A percentile compares a stretch with the other conserved stretches of the same genome.
Conservation (phyloP, 352 stramenopile species). For the Salisapilia sapeloensis region DNA sequence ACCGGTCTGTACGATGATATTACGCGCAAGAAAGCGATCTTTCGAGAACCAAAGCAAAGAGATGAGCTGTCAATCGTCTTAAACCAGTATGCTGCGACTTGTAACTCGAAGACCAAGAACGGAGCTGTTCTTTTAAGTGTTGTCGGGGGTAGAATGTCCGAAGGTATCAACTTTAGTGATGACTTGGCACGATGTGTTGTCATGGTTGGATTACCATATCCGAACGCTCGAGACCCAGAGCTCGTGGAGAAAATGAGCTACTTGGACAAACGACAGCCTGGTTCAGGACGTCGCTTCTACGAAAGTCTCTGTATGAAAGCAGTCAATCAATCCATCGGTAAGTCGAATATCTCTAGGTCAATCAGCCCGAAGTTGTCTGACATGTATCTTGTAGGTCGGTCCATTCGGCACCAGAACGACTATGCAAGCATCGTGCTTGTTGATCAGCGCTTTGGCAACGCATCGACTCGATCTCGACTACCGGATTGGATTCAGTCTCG, state of each 20-base stretch:
- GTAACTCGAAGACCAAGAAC: constrained; percentile 5
- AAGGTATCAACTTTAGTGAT: constrained; percentile 99
- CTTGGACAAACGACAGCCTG: constrained; percentile 46
- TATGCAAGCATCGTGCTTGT: constrained; percentile 94
- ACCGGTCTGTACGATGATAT: constrained; percentile 75
- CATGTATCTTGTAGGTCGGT: constrained; percentile 35
- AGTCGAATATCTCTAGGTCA: constrained; percentile 2
- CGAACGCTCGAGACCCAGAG: constrained; percentile 91
- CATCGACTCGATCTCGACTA: constrained; percentile 36
- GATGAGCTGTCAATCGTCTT: constrained; percentile 87
- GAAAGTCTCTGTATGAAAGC: constrained; percentile 97
- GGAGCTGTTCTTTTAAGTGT: constrained; percentile 91
- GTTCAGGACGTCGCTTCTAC: constrained; percentile 86
- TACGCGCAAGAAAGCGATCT: constrained; percentile 80
- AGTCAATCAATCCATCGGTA: constrained; percentile 98
- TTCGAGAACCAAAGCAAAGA: constrained; percentile 87
- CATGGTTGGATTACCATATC: constrained; percentile 97
- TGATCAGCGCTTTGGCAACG: constrained; percentile 86
- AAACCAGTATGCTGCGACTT: constrained; percentile 62
- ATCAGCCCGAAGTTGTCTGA: background rate
- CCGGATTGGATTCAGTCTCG: constrained; percentile 74
- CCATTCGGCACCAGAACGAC: constrained; percentile 96
- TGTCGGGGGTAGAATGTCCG: constrained; percentile 97
- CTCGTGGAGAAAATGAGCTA: constrained; percentile 96
- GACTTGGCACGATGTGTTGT: constrained; percentile 93